Evolutionary conservation across 805 yeast genomes (phyloP).

Genomic region (Wickerhamiella nectarea): DNA sequence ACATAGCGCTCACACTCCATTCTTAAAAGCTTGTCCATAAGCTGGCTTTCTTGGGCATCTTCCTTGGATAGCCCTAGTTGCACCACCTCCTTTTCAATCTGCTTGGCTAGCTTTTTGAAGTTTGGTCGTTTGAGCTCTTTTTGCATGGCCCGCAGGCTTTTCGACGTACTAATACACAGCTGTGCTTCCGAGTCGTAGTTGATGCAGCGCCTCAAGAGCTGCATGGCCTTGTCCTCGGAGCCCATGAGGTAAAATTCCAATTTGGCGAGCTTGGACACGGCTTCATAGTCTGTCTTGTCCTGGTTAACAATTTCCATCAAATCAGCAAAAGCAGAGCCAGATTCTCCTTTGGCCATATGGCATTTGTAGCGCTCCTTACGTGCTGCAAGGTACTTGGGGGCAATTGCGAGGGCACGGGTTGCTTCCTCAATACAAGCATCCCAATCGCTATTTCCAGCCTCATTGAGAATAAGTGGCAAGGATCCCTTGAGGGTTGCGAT

Average conservation of each 20-base stretch:
- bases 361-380: constrained; percentile 26
- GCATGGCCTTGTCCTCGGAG: constrained; percentile 39
- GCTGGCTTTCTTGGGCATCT: constrained; percentile 14
- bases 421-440: constrained; percentile 20
- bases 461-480: constrained; percentile 11
- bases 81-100: constrained; percentile 10
- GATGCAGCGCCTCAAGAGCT: constrained; percentile 50
- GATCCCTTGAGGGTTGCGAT: constrained; percentile 10
- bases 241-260: constrained; percentile 32
- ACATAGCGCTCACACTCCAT: constrained; percentile 19
- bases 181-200: constrained; percentile 62
- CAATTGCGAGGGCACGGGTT: constrained; percentile 20
- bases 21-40: constrained; percentile 16
- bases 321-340: constrained; percentile 27
- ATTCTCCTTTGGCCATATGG: constrained; percentile 21
- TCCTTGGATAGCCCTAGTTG: constrained; percentile 11
- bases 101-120: constrained; percentile 1
- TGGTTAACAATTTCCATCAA: constrained; percentile 21
- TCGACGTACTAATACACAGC: constrained; percentile 36
- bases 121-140: constrained; percentile 18
- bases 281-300: constrained; percentile 20
- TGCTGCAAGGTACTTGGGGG: constrained; percentile 20
- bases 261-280: constrained; percentile 30
- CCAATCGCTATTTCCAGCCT: constrained; percentile 13
- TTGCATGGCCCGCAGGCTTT: constrained; percentile 20